Evolutionary conservation across 345 rosid species (phyloP).

Genomic region (Limnanthes douglasii): DNA sequence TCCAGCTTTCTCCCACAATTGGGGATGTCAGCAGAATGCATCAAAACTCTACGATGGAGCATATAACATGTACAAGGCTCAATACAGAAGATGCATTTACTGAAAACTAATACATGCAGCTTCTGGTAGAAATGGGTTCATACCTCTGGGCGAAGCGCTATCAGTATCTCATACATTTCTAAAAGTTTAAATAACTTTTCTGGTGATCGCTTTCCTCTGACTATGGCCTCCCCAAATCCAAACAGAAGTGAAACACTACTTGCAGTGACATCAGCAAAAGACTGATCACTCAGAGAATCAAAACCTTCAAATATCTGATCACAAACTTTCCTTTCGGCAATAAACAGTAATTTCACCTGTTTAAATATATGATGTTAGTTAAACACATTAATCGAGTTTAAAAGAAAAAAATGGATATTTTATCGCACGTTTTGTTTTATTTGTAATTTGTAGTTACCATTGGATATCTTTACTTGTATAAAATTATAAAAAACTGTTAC

Average conservation of each 20-base stretch:
- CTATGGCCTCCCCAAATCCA: slow-evolving; percentile 98
- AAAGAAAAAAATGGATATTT: too few species aligned
- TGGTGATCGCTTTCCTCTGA: slow-evolving; percentile 93
- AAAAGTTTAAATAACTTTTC: slow-evolving; percentile 95
- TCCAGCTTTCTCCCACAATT: too few species aligned
- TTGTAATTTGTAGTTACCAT: too few species aligned
- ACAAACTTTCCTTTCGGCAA: slow-evolving; percentile 86
- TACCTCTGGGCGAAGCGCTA: slow-evolving; percentile 96
- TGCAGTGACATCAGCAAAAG: slow-evolving; percentile 77
- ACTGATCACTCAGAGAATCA: slow-evolving; percentile 82
- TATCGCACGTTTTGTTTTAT: too few species aligned
- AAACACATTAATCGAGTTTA: too few species aligned
- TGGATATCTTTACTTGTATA: slow-evolving; percentile 7
- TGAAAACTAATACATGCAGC: too few species aligned
- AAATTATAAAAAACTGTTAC: background rate
- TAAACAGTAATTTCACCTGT: slow-evolving; percentile 90
- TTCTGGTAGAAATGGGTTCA: too few species aligned
- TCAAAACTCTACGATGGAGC: too few species aligned
- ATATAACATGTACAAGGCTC: too few species aligned
- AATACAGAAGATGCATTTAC: slow-evolving; percentile 7
- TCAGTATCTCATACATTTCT: slow-evolving; percentile 97
- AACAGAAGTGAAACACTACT: slow-evolving; percentile 82
- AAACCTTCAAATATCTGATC: slow-evolving; percentile 84
- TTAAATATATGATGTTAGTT: slow-evolving; percentile 8
- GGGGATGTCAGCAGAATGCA: too few species aligned